These are phyloP conservation scores for Conticribra weissflogii DNA, from an alignment of 108 stramenopile species.

Conservation along the genomic window DNA sequence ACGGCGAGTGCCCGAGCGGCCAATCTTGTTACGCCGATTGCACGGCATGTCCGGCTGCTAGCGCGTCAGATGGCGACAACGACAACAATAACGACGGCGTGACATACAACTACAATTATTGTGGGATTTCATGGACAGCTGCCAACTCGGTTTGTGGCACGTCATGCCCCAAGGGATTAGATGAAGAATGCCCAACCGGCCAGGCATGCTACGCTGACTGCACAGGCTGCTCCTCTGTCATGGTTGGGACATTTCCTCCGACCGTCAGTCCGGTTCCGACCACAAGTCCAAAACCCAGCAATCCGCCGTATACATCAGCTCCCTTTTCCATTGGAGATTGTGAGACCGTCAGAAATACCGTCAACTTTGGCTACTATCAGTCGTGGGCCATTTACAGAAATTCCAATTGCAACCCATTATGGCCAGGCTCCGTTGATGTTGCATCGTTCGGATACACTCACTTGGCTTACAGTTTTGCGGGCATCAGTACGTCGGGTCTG, in stretches of 20 bases:
- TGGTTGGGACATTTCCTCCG: conserved; percentile 3
- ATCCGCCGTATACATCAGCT: conserved; percentile 6
- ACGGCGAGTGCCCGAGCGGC: neutral
- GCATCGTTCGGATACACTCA: conserved; percentile 38
- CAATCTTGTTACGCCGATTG: neutral
- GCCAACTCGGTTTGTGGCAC: neutral
- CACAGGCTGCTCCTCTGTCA: conserved; percentile 12
- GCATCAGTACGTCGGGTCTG: neutral
- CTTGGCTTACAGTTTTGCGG: conserved; percentile 38
- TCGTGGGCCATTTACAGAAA: conserved; percentile 43
- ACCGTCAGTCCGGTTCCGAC: neutral
- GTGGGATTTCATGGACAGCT: neutral
- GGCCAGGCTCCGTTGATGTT: conserved; percentile 28
- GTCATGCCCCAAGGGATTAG: too few species aligned
- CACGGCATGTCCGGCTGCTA: neutral
- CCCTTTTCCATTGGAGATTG: conserved; percentile 3
- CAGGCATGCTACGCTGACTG: conserved; percentile 30
- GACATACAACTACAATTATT: neutral
- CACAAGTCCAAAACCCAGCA: neutral
- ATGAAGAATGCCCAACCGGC: conserved; percentile 7
- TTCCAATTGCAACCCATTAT: conserved; percentile 24
- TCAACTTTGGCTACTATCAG: conserved; percentile 48
- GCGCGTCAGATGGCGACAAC: neutral
- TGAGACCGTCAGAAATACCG: conserved; percentile 11
- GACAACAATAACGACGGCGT: neutral